These are phyloP conservation scores for Aaosphaeria arxii DNA, from an alignment of 2,329 filamentous ascomycete species.

Conservation along the genomic window DNA sequence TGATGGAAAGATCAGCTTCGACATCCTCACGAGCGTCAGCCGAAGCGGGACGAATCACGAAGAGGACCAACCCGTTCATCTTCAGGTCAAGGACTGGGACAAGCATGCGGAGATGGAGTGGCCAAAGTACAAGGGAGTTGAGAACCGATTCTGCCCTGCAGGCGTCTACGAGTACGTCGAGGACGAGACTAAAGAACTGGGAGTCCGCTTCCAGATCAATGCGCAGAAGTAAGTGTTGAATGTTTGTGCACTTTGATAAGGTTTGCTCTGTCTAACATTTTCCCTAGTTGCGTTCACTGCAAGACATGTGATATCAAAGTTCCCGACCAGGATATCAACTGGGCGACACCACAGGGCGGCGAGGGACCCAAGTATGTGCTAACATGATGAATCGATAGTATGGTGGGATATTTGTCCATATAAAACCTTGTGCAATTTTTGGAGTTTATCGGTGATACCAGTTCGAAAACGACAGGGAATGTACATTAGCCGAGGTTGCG, in stretches of 20 bases:
- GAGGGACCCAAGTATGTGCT: conserved; percentile 67
- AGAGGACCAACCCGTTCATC: conserved; percentile 94
- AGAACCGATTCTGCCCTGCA: conserved; percentile 95
- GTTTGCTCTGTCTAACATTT: conserved; percentile 21
- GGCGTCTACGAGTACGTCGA: conserved; percentile 98
- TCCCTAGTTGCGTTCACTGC: conserved; percentile 87
- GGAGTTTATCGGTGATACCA: no score
- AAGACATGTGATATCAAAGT: conserved; percentile 99
- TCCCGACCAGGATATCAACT: conserved; percentile 94
- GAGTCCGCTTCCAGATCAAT: conserved; percentile 96
- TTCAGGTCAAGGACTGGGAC: conserved; percentile 95
- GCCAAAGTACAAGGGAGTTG: conserved; percentile 84
- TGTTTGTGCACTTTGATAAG: not conserved
- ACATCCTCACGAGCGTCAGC: conserved; percentile 92
- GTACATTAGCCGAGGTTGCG: no score
- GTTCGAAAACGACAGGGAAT: no score
- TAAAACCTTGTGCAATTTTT: not conserved
- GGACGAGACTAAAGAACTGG: conserved; percentile 79
- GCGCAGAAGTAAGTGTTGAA: conserved; percentile 82
- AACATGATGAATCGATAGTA: conserved; percentile 38
- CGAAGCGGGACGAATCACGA: conserved; percentile 97
- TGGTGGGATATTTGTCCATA: no score
- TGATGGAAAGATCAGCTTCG: conserved; percentile 90
- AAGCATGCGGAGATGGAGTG: conserved; percentile 79
- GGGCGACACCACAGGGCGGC: conserved; percentile 82